Percentiles rank a stretch among this genome's conserved stretches.
These are phyloP conservation scores for Amanita exitialis DNA, from an alignment of 768 basidiomycete genomes.

Conservation along the genomic window DNA sequence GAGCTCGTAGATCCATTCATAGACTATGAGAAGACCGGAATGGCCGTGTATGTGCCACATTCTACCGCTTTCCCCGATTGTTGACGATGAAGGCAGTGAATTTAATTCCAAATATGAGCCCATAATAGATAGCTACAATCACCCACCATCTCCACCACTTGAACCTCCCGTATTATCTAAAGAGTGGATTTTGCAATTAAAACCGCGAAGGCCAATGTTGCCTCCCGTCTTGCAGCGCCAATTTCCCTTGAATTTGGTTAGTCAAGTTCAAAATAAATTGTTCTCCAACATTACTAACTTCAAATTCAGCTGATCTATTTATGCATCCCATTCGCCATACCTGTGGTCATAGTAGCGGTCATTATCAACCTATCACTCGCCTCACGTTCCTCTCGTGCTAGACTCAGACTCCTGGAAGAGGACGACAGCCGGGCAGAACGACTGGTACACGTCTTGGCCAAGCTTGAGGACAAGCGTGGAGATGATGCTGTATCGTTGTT, in stretches of 20 bases:
- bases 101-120: conserved; percentile 46
- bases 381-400: conserved; percentile 47
- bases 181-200: conserved; percentile 34
- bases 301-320: conserved; percentile 37
- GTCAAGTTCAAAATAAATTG: not conserved
- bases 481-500: conserved; percentile 17
- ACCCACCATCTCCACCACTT: conserved; percentile 29
- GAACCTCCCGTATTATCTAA: conserved; percentile 29
- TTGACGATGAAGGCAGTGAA: conserved; percentile 27
- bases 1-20: conserved; percentile 59
- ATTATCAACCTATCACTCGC: conserved; percentile 48
- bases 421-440: conserved; percentile 36
- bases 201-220: conserved; percentile 31
- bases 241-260: conserved; percentile 60
- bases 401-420: conserved; percentile 56
- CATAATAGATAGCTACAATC: conserved; percentile 41
- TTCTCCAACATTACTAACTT: not conserved
- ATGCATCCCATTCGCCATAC: conserved; percentile 56
- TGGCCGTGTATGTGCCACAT: conserved; percentile 44
- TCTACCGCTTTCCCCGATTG: not conserved
- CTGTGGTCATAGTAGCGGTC: conserved; percentile 42
- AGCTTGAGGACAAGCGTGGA: conserved; percentile 54
- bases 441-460: conserved; percentile 46
- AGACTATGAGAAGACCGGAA: conserved; percentile 41
- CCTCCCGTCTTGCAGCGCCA: conserved; percentile 48